phyloP scores from a whole-genome alignment of 768 basidiomycete species.

The Rhodotorula paludigena region DNA sequence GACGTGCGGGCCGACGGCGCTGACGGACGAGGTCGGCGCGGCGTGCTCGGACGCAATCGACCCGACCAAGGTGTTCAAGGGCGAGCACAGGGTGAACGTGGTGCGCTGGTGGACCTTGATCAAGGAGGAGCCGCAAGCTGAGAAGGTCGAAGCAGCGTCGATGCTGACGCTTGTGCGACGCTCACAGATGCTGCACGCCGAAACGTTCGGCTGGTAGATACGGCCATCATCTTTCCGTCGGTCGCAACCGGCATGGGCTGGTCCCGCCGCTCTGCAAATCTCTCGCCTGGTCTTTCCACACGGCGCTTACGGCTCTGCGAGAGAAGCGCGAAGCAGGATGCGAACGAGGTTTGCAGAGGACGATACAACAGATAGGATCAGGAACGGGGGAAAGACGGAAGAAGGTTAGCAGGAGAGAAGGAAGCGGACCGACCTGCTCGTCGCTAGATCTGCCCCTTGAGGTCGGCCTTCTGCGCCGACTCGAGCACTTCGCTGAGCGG shows the following conservation, averaged over 20 bases:
- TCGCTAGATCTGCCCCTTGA: constrained; percentile 89
- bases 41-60: constrained; percentile 13
- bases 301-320: no score
- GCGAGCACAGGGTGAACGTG: constrained; percentile 23
- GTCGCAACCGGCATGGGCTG: no score
- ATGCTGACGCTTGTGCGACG: not conserved
- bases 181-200: constrained; percentile 21
- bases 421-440: not conserved
- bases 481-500: constrained; percentile 60
- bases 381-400: not conserved
- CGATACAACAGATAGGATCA: not conserved
- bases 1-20: constrained; percentile 13
- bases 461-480: constrained; percentile 78
- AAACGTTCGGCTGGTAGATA: constrained; percentile 27
- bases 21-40: constrained; percentile 8
- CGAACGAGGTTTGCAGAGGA: no score
- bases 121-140: not conserved
- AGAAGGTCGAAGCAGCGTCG: no score
- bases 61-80: not conserved
- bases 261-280: no score
- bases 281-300: no score
- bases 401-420: not conserved
- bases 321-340: no score
- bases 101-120: not conserved
- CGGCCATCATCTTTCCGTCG: not conserved